phyloP scores from a whole-genome alignment of 352 stramenopile species.

The Pythium coloratum region DNA sequence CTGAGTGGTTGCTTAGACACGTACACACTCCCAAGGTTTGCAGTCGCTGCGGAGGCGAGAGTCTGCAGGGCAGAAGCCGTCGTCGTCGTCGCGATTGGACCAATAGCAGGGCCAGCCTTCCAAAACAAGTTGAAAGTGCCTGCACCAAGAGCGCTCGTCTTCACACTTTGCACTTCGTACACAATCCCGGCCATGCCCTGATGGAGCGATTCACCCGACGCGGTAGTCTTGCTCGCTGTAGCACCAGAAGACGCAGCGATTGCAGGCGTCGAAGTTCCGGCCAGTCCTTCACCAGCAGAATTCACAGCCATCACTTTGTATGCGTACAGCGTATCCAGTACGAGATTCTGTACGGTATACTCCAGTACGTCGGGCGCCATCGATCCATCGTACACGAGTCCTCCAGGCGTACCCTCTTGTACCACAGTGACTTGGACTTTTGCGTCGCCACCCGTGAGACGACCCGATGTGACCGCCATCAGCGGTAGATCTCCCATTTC shows the following conservation, averaged over 20 bases:
- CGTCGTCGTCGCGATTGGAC: conserved; percentile 41
- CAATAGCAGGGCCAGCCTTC: conserved; percentile 34
- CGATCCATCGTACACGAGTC: conserved; percentile 91
- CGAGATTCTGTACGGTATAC: conserved; percentile 82
- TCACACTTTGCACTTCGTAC: conserved; percentile 94
- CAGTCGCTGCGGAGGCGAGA: conserved; percentile 35
- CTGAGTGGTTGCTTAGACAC: conserved; percentile 60
- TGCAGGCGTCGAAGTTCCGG: conserved; percentile 84
- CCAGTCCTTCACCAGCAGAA: conserved; percentile 87
- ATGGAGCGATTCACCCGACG: conserved; percentile 79
- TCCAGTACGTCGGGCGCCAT: conserved; percentile 74
- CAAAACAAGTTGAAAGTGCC: conserved; percentile 59
- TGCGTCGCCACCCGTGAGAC: conserved; percentile 72
- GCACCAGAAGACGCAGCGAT: conserved; percentile 92
- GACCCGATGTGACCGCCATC: conserved; percentile 88
- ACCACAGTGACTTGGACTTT: conserved; percentile 72
- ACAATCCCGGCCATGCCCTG: conserved; percentile 94
- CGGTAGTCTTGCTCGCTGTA: conserved; percentile 83
- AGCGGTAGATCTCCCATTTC: conserved; percentile 93
- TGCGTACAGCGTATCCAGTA: conserved; percentile 89
- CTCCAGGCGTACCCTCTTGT: conserved; percentile 87
- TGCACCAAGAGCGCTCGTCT: conserved; percentile 35
- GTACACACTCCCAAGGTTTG: conserved; percentile 50
- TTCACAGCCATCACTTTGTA: conserved; percentile 94
- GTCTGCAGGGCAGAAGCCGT: conserved; percentile 44